phyloP scores from a whole-genome alignment of 2,329 filamentous ascomycete genomes.

The Lasiodiplodia sp. region DNA sequence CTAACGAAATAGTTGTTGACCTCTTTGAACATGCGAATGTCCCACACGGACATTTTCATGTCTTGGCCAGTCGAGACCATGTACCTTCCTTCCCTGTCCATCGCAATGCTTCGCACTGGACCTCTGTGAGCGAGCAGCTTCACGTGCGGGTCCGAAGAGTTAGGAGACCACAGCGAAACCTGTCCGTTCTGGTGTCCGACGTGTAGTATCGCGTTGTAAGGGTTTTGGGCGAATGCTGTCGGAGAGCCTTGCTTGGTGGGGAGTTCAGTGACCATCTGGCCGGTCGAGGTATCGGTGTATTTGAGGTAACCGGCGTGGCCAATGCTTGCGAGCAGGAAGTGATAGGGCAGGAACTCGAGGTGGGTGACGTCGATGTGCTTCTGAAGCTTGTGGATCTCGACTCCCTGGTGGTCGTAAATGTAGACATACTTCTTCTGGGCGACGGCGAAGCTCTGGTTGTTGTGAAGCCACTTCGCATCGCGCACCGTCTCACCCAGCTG shows the following conservation, averaged over 20 bases:
- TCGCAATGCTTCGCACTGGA: slow-evolving; percentile 82
- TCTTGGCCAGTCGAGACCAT: slow-evolving; percentile 96
- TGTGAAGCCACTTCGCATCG: slow-evolving; percentile 91
- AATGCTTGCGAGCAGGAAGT: slow-evolving; percentile 78
- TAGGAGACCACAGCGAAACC: slow-evolving; percentile 95
- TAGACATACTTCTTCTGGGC: slow-evolving; percentile 97
- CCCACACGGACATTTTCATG: slow-evolving; percentile 92
- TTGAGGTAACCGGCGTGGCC: slow-evolving; percentile 85
- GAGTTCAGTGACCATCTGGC: slow-evolving; percentile 84
- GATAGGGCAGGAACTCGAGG: slow-evolving; percentile 95
- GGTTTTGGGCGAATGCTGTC: slow-evolving; percentile 85
- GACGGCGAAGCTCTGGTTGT: slow-evolving; percentile 92
- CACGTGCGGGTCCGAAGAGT: slow-evolving; percentile 82
- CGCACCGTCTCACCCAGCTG: slow-evolving; percentile 90
- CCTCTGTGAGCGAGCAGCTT: slow-evolving; percentile 90
- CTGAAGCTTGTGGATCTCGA: slow-evolving; percentile 89
- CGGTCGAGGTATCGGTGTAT: slow-evolving; percentile 95
- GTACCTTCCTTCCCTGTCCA: slow-evolving; percentile 90
- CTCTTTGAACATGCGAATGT: slow-evolving; percentile 91
- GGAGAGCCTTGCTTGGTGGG: slow-evolving; percentile 85
- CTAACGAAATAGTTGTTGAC: slow-evolving; percentile 88
- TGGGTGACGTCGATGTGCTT: slow-evolving; percentile 91
- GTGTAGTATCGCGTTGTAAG: slow-evolving; percentile 89
- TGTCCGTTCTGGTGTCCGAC: slow-evolving; percentile 94
- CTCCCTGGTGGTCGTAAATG: slow-evolving; percentile 90